phyloP scores from a whole-genome alignment of 192 early-diverging fungal species.

The Rhizoclosmatium globosum region DNA sequence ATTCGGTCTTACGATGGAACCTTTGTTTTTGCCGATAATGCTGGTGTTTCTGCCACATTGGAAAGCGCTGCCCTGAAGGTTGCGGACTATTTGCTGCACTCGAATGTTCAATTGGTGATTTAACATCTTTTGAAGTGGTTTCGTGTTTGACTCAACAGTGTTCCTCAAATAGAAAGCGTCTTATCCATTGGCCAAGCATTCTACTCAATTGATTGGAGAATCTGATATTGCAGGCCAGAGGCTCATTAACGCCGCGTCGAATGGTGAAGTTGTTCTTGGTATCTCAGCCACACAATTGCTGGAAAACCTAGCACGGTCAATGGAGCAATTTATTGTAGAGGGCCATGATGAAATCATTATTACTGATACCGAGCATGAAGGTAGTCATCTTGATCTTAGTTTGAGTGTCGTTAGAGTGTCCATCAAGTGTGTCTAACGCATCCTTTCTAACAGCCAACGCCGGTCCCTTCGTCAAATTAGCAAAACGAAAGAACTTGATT shows the following conservation, averaged over 20 bases:
- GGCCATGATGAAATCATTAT: conserved; percentile 32
- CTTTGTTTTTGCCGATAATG: conserved; percentile 44
- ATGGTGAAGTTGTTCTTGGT: conserved; percentile 34
- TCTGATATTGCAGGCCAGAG: conserved; percentile 6
- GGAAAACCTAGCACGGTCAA: conserved; percentile 40
- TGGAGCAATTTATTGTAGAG: conserved; percentile 3
- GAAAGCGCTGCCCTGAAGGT: conserved; percentile 29
- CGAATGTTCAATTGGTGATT: conserved; percentile 37
- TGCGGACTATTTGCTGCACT: conserved; percentile 22
- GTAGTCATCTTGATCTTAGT: not conserved
- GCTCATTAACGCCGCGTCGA: conserved; percentile 34
- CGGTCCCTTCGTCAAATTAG: conserved; percentile 15
- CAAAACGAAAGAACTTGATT: conserved; percentile 20
- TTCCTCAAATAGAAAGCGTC: conserved; percentile 16
- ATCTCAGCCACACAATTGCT: conserved; percentile 40
- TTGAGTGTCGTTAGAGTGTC: not conserved
- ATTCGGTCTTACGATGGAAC: conserved; percentile 5
- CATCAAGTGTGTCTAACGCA: not conserved
- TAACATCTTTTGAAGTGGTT: not conserved
- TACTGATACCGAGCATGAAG: conserved; percentile 36
- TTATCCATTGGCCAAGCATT: conserved; percentile 22
- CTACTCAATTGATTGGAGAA: conserved; percentile 12
- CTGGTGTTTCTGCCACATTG: conserved; percentile 43
- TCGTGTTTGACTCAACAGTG: not conserved
- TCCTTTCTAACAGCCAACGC: conserved; percentile 12